These are phyloP conservation scores for Telfairia occidentalis DNA, from an alignment of 331 rosid genomes.

Conservation along the genomic window DNA sequence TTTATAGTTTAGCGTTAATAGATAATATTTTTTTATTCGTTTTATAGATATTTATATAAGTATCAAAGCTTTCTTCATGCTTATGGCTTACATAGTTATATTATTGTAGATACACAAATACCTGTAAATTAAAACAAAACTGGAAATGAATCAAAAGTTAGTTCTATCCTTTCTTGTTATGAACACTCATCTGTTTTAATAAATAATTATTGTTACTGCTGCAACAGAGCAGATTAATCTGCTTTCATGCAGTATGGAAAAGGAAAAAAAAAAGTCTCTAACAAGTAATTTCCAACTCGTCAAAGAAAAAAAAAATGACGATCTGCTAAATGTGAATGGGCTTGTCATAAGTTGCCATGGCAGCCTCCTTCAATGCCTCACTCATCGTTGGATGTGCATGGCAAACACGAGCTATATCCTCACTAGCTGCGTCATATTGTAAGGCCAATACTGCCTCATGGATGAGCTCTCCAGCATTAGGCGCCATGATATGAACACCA, in stretches of 20 bases:
- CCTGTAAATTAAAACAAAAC: not conserved
- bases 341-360: conserved; percentile 98
- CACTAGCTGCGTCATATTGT: conserved; percentile 87
- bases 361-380: conserved; percentile 97
- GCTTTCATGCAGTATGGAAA: not conserved
- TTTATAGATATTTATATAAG: too few species aligned
- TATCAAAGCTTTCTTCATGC: too few species aligned
- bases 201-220: not conserved
- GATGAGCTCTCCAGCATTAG: conserved; percentile 97
- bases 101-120: too few species aligned
- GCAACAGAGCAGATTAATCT: not conserved
- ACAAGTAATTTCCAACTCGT: not conserved
- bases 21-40: too few species aligned
- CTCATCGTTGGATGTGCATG: conserved; percentile 99
- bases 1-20: too few species aligned
- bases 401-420: conserved; percentile 96
- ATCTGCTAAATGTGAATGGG: conserved; percentile 57
- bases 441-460: conserved; percentile 87
- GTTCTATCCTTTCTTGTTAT: not conserved
- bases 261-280: not conserved
- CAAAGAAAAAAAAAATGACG: not conserved
- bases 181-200: not conserved
- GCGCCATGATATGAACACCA: conserved; percentile 94
- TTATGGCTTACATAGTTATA: too few species aligned
- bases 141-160: not conserved